Evolutionary conservation across 1,284 basidiomycete species (phyloP).

Genomic region (Boletus sp.): DNA sequence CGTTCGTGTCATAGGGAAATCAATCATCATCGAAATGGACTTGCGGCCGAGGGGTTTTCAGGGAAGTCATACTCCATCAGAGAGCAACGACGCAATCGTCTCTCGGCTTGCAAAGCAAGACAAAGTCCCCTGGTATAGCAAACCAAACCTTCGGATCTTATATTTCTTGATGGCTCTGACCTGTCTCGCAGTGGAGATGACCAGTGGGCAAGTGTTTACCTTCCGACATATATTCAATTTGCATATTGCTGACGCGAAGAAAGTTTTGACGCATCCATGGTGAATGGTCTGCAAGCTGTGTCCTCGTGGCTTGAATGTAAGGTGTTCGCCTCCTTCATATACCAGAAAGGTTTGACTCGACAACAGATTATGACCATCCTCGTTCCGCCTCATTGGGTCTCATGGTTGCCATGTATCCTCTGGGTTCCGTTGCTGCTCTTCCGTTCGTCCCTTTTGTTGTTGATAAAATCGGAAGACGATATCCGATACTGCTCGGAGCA

Average conservation of each 20-base stretch:
- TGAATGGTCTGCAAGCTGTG: constrained; percentile 12
- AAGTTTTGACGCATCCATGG: constrained; percentile 2
- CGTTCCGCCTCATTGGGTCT: constrained; percentile 10
- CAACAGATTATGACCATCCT: constrained; percentile 7
- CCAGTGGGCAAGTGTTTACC: constrained; percentile 43
- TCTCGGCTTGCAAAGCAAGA: constrained; percentile 46
- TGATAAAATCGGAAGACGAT: constrained; percentile 2
- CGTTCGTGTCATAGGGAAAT: too few species aligned
- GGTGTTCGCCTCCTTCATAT: background rate
- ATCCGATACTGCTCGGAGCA: background rate
- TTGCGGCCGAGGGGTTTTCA: too few species aligned
- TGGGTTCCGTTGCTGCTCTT: constrained; percentile 6
- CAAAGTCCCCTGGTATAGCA: constrained; percentile 51
- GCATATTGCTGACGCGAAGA: too few species aligned
- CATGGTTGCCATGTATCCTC: constrained; percentile 8
- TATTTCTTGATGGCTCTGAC: constrained; percentile 54
- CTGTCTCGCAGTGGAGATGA: constrained; percentile 61
- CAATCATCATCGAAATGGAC: too few species aligned
- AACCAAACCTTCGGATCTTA: constrained; percentile 29
- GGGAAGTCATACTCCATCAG: background rate
- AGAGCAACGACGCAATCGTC: constrained; percentile 38
- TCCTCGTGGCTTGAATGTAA: constrained; percentile 12
- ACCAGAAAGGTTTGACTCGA: background rate
- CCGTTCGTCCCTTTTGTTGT: constrained; percentile 5
- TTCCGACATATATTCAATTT: background rate